These are phyloP conservation scores for Candida hungchunana DNA, from an alignment of 805 yeast genomes.

Conservation along the genomic window DNA sequence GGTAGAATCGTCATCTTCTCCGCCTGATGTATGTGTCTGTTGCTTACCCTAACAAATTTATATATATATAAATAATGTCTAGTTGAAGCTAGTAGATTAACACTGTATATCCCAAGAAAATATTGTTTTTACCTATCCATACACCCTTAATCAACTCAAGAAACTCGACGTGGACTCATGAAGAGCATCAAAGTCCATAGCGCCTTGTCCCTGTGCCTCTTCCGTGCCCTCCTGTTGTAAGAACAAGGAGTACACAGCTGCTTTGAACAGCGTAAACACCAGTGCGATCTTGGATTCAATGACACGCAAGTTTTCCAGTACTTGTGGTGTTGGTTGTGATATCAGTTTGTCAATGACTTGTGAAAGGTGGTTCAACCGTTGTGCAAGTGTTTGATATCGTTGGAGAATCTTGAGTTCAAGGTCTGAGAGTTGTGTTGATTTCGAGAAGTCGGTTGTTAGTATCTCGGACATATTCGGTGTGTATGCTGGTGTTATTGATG, in stretches of 20 bases:
- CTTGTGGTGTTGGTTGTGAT: conserved; percentile 27
- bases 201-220: conserved; percentile 6
- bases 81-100: too few species aligned
- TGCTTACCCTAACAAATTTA: too few species aligned
- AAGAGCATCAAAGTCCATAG: conserved; percentile 15
- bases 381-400: conserved; percentile 36
- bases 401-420: conserved; percentile 34
- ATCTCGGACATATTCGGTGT: conserved; percentile 20
- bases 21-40: too few species aligned
- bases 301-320: conserved; percentile 48
- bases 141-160: not conserved
- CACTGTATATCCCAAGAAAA: too few species aligned
- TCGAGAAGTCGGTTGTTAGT: conserved; percentile 20
- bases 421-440: conserved; percentile 28
- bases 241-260: conserved; percentile 64
- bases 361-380: conserved; percentile 28
- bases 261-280: conserved; percentile 62
- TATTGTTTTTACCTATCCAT: too few species aligned
- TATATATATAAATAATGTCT: too few species aligned
- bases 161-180: conserved; percentile 24
- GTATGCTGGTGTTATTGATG: too few species aligned
- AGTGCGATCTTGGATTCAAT: conserved; percentile 61
- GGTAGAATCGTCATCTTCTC: conserved; percentile 84
- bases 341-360: conserved; percentile 20
- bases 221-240: conserved; percentile 41